phyloP scores from a whole-genome alignment of 169 alveolate genomes.

The Eimeria acervulina region DNA sequence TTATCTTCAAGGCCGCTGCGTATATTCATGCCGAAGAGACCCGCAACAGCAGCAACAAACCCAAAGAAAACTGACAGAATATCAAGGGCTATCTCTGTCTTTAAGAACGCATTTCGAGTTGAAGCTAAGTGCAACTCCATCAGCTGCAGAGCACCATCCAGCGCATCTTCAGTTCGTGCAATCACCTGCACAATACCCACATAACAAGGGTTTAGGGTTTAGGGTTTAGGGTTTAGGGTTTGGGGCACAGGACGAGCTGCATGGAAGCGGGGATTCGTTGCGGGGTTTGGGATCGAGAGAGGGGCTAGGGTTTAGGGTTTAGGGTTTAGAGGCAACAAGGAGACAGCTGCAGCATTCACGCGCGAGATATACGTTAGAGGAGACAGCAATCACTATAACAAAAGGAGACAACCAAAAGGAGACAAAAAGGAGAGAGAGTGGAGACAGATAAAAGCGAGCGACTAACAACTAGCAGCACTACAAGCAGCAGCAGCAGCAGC shows the following conservation, averaged over 20 bases:
- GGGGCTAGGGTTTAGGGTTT: conserved; percentile 66
- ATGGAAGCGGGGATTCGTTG: background rate
- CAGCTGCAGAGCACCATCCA: conserved; percentile 91
- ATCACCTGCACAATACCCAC: conserved; percentile 6
- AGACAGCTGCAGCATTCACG: too few relatives aligned
- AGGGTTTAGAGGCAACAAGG: background rate
- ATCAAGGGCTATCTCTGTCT: conserved; percentile 90
- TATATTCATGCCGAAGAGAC: conserved; percentile 91
- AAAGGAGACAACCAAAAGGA: background rate
- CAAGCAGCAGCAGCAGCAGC: too few relatives aligned
- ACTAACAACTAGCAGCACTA: too few relatives aligned
- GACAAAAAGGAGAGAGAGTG: background rate
- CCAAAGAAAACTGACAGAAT: conserved; percentile 89
- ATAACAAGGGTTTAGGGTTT: conserved; percentile 19
- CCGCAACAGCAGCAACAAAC: conserved; percentile 90
- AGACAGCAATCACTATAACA: too few relatives aligned
- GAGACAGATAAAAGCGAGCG: too few relatives aligned
- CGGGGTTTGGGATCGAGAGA: too few relatives aligned
- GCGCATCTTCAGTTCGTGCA: conserved; percentile 87
- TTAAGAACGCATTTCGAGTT: conserved; percentile 88
- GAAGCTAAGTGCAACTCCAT: conserved; percentile 91
- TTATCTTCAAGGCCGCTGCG: conserved; percentile 88
- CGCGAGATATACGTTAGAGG: too few relatives aligned
- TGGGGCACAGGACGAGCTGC: background rate
- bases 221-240: conserved; percentile 60